Conservation (phyloP, 1,284 basidiomycete species). For the Trichosporon asahii region DNA sequence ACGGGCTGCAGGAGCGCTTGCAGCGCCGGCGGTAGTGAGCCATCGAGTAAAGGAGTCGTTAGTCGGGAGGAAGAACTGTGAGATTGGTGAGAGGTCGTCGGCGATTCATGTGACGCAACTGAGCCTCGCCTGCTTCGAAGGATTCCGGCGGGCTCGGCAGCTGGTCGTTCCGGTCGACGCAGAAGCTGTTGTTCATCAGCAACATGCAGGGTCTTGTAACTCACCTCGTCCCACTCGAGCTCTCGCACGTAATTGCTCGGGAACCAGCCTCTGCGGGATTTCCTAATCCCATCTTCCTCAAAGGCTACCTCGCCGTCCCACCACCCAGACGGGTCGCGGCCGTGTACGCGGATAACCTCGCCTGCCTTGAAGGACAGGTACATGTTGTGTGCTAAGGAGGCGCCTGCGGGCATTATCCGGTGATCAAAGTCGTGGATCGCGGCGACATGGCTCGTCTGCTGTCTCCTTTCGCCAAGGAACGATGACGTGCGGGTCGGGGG, state of each 20-base stretch:
- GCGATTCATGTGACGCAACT: constrained; percentile 11
- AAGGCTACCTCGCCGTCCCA: constrained; percentile 85
- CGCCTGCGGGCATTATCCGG: constrained; percentile 49
- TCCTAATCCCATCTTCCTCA: constrained; percentile 21
- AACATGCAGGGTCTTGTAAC: constrained; percentile 9
- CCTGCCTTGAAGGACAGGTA: constrained; percentile 86
- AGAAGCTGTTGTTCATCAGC: neutral
- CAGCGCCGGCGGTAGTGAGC: constrained; percentile 23
- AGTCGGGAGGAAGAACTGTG: neutral
- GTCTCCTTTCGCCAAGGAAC: neutral
- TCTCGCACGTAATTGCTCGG: constrained; percentile 65
- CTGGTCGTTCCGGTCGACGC: neutral
- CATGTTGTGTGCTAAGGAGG: constrained; percentile 60
- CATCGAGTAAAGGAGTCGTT: neutral
- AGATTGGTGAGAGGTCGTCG: constrained; percentile 9
- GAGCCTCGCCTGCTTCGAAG: constrained; percentile 9
- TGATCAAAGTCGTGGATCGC: constrained; percentile 84
- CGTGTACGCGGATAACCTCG: constrained; percentile 84
- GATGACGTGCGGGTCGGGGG: constrained; percentile 14
- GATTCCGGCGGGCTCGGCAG: neutral
- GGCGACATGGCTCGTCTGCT: constrained; percentile 56
- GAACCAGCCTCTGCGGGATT: constrained; percentile 82
- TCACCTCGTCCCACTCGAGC: constrained; percentile 35
- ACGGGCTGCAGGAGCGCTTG: constrained; percentile 56
- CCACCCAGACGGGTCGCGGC: constrained; percentile 87